Base-by-base conservation (phyloP, 768 basidiomycete species). In the Hygrocybe punicea region DNA sequence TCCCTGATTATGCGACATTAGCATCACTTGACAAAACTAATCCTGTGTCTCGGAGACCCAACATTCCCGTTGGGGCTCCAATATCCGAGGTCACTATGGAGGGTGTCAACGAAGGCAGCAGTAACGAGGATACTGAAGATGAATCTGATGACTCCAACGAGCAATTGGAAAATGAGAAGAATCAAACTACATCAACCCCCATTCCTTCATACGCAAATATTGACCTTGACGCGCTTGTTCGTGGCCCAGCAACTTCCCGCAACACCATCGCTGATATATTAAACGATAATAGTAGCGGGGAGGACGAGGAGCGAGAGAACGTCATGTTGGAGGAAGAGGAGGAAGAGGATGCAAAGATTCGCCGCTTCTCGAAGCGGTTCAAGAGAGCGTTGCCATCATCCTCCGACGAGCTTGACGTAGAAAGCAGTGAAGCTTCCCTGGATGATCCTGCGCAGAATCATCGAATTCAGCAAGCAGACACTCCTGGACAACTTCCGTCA, bases 191-290 rank as follows among this genome's bases (percentile, higher is more conserved):
- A 10, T 55, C 57, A 9, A 50, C 34, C 29, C 40, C 58, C 8
- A 11, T 58, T 5, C 46, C 56, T 3, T 47, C 46, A 3, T 49
- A 21, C 42, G 52, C 33, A 5, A 58, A 54, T 35, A 42, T 51
- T 1, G 58, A 76, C 35, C 52, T 80, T n/a, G 76, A 81, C 7
- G 71, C 73, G 8, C 60, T 81, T 48, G 62, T 82, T 11, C 75
- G 71, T 25, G 78, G 78, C 2, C 79, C 81, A 7, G 45, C 49
- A n/a, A 48, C 59, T 24, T 62, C 62, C 35, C 64, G 62, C 29
- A 14, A 69, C n/a, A 60, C 74, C 21, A 55, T 75, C 1, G 69
- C 69, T 21, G 69, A 79, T 40, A 69, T 78, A 16, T 67, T 71
- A 8, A 72, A 74, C 11, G 73, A 73, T 55, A 78, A 77, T 47